A percentile compares a stretch with the other conserved stretches of the same genome.
Evolutionary conservation across 768 basidiomycete genomes (phyloP).

Genomic region (Kwoniella europaea): DNA sequence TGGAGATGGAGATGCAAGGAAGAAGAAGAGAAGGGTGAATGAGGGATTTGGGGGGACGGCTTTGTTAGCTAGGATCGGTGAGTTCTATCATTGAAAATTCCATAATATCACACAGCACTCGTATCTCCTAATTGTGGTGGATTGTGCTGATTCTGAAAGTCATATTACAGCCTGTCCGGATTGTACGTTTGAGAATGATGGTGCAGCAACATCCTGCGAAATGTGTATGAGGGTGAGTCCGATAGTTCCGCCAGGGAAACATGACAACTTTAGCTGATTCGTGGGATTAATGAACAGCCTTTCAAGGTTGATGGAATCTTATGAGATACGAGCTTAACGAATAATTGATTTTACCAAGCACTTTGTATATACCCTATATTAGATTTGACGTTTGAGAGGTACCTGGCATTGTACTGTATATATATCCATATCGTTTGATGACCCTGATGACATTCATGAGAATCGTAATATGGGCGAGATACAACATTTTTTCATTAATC

Average conservation of each 20-base stretch:
- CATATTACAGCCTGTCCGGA: slow-evolving; percentile 3
- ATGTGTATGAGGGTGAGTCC: slow-evolving; percentile 30
- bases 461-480: no score
- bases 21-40: slow-evolving; percentile 28
- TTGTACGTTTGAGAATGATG: slow-evolving; percentile 44
- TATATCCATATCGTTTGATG: no score
- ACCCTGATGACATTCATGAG: no score
- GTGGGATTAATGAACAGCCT: not conserved
- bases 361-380: slow-evolving; percentile 2
- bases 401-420: not conserved
- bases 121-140: no score
- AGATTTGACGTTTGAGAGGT: not conserved
- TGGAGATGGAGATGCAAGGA: slow-evolving; percentile 10
- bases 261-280: no score
- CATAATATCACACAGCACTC: not conserved
- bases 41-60: slow-evolving; percentile 47
- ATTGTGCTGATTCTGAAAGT: not conserved
- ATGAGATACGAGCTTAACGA: not conserved
- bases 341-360: slow-evolving; percentile 6
- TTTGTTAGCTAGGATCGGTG: slow-evolving; percentile 19
- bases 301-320: not conserved
- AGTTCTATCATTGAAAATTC: not conserved
- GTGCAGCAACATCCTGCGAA: slow-evolving; percentile 44
- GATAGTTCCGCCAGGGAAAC: no score
- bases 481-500: no score